Evolutionary conservation across 805 yeast genomes (phyloP).

Genomic region (Wickerhamiella cacticola): DNA sequence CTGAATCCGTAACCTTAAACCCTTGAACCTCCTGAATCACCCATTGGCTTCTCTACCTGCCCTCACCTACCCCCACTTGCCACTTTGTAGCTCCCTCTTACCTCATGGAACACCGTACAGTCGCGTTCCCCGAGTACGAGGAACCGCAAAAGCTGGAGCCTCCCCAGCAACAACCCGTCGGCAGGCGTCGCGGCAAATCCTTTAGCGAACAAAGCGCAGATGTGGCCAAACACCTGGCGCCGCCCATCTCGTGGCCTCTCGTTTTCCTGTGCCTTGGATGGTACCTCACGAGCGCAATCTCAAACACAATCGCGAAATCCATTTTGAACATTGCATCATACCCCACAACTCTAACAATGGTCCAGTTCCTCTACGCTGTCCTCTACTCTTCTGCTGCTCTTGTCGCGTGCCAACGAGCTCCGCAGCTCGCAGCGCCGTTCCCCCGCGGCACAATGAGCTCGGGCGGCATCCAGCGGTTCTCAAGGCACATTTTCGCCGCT

Average conservation of each 20-base stretch:
- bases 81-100: neutral
- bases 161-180: neutral
- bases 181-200: constrained; percentile 19
- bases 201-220: constrained; percentile 26
- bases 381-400: constrained; percentile 26
- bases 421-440: constrained; percentile 21
- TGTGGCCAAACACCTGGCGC: constrained; percentile 31
- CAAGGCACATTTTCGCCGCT: constrained; percentile 23
- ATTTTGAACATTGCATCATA: constrained; percentile 57
- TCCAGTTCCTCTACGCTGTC: constrained; percentile 70
- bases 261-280: constrained; percentile 53
- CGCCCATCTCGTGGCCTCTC: constrained; percentile 36
- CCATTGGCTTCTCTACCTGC: no score
- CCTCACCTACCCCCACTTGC: no score
- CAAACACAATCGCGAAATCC: constrained; percentile 69
- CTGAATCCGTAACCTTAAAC: no score
- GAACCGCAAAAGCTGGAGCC: neutral
- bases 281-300: constrained; percentile 71
- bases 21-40: no score
- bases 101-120: constrained; percentile 11
- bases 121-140: constrained; percentile 11
- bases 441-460: constrained; percentile 29
- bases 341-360: constrained; percentile 82
- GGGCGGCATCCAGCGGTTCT: constrained; percentile 20
- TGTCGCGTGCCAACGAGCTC: constrained; percentile 22